phyloP scores from a whole-genome alignment of 2,329 filamentous ascomycete species.

The Fusarium sp. region DNA sequence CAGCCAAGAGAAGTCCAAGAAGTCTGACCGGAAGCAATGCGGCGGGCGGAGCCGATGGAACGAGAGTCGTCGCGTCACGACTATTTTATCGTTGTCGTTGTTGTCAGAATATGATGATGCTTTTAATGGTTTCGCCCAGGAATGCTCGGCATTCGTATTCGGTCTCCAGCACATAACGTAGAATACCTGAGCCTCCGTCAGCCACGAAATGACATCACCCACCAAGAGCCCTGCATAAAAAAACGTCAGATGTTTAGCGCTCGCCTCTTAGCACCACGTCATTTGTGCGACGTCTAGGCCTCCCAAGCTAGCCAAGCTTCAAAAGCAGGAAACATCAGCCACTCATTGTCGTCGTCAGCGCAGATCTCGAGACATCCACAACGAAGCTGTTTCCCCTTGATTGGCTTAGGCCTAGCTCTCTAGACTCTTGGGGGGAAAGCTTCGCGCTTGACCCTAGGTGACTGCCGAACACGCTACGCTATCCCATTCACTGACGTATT shows the following conservation, averaged over 20 bases:
- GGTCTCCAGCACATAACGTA: background rate
- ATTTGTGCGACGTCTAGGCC: conserved; percentile 13
- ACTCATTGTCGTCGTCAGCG: conserved; percentile 41
- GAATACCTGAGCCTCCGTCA: conserved; percentile 3
- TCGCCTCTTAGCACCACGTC: conserved; percentile 32
- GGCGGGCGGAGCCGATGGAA: conserved; percentile 5
- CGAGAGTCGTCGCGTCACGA: conserved; percentile 37
- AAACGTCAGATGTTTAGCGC: conserved; percentile 31
- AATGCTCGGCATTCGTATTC: conserved; percentile 32
- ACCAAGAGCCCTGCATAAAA: conserved; percentile 8
- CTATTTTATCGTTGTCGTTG: background rate
- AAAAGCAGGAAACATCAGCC: conserved; percentile 33
- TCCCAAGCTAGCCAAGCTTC: conserved; percentile 3
- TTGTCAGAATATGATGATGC: conserved; percentile 27
- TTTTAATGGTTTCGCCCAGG: conserved; percentile 19
- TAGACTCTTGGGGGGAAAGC: conserved; percentile 23
- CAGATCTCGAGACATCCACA: conserved; percentile 22
- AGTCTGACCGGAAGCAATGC: background rate
- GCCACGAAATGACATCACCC: conserved; percentile 39
- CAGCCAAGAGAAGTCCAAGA: conserved; percentile 13
- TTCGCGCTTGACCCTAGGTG: conserved; percentile 30
- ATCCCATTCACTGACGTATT: conserved; percentile 37
- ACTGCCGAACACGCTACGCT: conserved; percentile 38
- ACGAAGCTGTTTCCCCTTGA: conserved; percentile 7
- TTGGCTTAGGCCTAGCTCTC: conserved; percentile 19